Conservation (phyloP, 2,329 filamentous ascomycete species). For the Emergomyces orientalis region DNA sequence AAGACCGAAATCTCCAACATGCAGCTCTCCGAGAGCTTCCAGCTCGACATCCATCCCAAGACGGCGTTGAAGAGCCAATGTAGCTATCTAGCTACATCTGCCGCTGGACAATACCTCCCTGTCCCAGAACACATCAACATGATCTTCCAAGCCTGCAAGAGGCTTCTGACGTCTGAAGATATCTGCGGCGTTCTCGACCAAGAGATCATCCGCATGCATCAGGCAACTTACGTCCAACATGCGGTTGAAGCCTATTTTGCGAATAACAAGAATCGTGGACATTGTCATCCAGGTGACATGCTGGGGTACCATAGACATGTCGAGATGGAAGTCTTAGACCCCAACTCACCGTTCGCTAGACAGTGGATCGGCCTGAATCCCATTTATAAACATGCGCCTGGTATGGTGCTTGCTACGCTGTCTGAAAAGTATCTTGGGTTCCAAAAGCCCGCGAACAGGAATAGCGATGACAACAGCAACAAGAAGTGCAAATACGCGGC, state of each 20-base stretch:
- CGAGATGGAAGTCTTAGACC: slow-evolving; percentile 19
- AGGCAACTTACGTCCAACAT: slow-evolving; percentile 23
- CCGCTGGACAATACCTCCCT: slow-evolving; percentile 18
- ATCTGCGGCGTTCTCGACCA: slow-evolving; percentile 23
- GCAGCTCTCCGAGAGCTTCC: slow-evolving; percentile 28
- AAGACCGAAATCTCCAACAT: slow-evolving; percentile 30
- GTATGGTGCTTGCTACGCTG: slow-evolving; percentile 23
- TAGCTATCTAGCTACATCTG: neutral
- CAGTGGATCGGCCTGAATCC: slow-evolving; percentile 26
- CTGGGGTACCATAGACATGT: slow-evolving; percentile 25
- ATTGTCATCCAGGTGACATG: slow-evolving; percentile 18
- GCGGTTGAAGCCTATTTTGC: slow-evolving; percentile 16
- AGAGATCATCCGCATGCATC: slow-evolving; percentile 22
- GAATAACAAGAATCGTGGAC: slow-evolving; percentile 9
- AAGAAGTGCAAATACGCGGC: neutral
- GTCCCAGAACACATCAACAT: slow-evolving; percentile 28
- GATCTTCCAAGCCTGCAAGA: slow-evolving; percentile 28
- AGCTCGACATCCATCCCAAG: slow-evolving; percentile 18
- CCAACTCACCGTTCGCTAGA: slow-evolving; percentile 18
- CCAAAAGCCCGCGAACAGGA: slow-evolving; percentile 3
- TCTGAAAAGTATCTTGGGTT: slow-evolving; percentile 31
- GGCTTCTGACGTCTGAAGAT: slow-evolving; percentile 22
- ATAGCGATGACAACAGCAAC: neutral
- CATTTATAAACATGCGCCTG: slow-evolving; percentile 24
- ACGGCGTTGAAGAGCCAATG: neutral